Evolutionary conservation across 345 rosid genomes (phyloP).

Genomic region (Chamaenerion angustifolium): DNA sequence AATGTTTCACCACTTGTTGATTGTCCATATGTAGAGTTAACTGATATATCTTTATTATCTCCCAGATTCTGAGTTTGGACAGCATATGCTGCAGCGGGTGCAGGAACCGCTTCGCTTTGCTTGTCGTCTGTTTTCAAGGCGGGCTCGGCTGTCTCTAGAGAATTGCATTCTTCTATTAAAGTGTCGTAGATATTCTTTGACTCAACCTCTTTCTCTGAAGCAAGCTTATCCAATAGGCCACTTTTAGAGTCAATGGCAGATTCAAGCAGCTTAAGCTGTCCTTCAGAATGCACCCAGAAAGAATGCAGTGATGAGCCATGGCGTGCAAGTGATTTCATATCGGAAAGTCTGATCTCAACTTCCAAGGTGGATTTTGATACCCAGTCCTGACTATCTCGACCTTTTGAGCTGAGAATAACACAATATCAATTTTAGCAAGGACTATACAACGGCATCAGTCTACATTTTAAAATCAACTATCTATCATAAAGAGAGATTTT

Average conservation of each 20-base stretch:
- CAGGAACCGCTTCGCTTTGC: slow-evolving; percentile 14
- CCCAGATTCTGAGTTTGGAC: slow-evolving; percentile 4
- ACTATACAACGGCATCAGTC: not conserved
- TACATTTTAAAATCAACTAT: not conserved
- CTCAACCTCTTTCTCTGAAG: slow-evolving; percentile 40
- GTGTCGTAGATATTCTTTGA: slow-evolving; percentile 15
- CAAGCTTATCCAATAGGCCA: slow-evolving; percentile 51
- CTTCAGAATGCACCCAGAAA: slow-evolving; percentile 77
- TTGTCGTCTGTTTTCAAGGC: slow-evolving; percentile 22
- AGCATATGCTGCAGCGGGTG: slow-evolving; percentile 16
- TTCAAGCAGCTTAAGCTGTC: slow-evolving; percentile 58
- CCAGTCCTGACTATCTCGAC: slow-evolving; percentile 33
- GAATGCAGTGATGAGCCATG: slow-evolving; percentile 46
- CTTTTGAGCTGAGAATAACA: slow-evolving; percentile 23
- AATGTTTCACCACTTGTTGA: slow-evolving; percentile 20
- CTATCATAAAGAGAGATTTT: slow-evolving; percentile 8
- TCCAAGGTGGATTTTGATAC: slow-evolving; percentile 46
- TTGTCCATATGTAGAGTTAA: slow-evolving; percentile 22
- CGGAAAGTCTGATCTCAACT: slow-evolving; percentile 73
- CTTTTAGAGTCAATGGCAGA: slow-evolving; percentile 43
- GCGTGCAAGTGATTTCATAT: slow-evolving; percentile 48
- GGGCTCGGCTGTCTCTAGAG: slow-evolving; percentile 12
- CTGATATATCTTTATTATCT: slow-evolving; percentile 4
- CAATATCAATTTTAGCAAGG: not conserved
- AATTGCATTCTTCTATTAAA: slow-evolving; percentile 15